phyloP scores from a whole-genome alignment of 805 yeast species.

The Sugiyamaella marilandica region DNA sequence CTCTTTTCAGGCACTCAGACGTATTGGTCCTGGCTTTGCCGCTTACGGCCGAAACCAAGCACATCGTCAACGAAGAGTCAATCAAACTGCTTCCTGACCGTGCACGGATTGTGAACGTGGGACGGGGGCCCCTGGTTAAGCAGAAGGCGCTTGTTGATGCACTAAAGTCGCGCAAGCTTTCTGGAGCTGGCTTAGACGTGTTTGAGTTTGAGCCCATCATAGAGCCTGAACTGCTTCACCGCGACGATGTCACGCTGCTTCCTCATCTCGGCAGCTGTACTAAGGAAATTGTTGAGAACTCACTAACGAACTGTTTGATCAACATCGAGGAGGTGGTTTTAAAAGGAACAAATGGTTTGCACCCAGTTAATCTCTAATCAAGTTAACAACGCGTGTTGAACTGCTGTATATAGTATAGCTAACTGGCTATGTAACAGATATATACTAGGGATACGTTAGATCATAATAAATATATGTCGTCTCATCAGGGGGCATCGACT shows the following conservation, averaged over 20 bases:
- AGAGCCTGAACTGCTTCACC: conserved; percentile 43
- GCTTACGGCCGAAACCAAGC: conserved; percentile 51
- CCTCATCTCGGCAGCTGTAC: conserved; percentile 76
- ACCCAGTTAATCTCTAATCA: not conserved
- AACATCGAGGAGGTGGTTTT: conserved; percentile 1
- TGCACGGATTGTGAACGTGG: conserved; percentile 64
- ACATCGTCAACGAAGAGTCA: conserved; percentile 47
- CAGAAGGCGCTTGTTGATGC: conserved; percentile 62
- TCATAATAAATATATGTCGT: not conserved
- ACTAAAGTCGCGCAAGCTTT: conserved; percentile 52
- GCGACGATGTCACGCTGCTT: conserved; percentile 62
- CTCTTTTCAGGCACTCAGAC: conserved; percentile 42
- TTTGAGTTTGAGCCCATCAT: conserved; percentile 59
- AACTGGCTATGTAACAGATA: no score
- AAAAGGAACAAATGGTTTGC: not conserved
- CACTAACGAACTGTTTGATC: not conserved
- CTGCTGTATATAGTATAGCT: no score
- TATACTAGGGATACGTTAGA: no score
- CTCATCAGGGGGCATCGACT: not conserved
- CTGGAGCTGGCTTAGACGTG: conserved; percentile 71
- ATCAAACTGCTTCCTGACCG: conserved; percentile 48
- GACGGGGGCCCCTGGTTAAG: conserved; percentile 66
- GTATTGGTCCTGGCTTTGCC: conserved; percentile 65
- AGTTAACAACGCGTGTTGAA: not conserved
- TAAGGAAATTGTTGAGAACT: conserved; percentile 12